Percentiles rank a stretch among this genome's conserved stretches.
These are phyloP conservation scores for Pigoraptor vietnamica DNA, from an alignment of 78 protist species.

Conservation along the genomic window DNA sequence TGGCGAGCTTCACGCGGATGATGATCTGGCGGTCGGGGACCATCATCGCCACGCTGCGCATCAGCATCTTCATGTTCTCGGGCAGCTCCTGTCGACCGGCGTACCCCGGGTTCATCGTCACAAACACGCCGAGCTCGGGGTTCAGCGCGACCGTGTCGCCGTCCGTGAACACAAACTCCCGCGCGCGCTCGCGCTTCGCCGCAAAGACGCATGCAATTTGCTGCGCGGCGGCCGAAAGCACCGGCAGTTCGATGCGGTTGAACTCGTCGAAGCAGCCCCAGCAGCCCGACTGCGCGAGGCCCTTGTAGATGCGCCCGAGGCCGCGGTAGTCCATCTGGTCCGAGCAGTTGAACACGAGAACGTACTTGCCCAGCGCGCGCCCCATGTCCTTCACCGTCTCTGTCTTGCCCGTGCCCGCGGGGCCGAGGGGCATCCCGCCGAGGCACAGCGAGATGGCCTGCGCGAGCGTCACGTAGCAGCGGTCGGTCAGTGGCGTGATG, in stretches of 20 bases:
- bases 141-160: constrained; percentile 31
- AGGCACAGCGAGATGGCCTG: constrained; percentile 53
- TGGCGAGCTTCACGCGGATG: constrained; percentile 84
- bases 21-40: constrained; percentile 82
- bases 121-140: constrained; percentile 63
- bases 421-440: constrained; percentile 93
- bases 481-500: constrained; percentile 88
- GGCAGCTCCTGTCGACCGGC: constrained; percentile 93
- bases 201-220: constrained; percentile 64
- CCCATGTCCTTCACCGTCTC: constrained; percentile 90
- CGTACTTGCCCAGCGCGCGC: constrained; percentile 63
- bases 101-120: constrained; percentile 93
- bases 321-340: constrained; percentile 70
- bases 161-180: constrained; percentile 63
- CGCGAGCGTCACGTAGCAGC: constrained; percentile 81
- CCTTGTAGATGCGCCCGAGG: constrained; percentile 76
- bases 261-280: constrained; percentile 93
- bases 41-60: constrained; percentile 89
- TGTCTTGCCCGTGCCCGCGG: constrained; percentile 94
- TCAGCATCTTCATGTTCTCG: constrained; percentile 83
- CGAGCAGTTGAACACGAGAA: constrained; percentile 82
- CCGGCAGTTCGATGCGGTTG: constrained; percentile 81
- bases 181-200: constrained; percentile 50
- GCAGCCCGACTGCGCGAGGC: constrained; percentile 76
- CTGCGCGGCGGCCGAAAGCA: constrained; percentile 86